These are phyloP conservation scores for Kondoa subrosea DNA, from an alignment of 768 basidiomycete genomes.

Conservation along the genomic window DNA sequence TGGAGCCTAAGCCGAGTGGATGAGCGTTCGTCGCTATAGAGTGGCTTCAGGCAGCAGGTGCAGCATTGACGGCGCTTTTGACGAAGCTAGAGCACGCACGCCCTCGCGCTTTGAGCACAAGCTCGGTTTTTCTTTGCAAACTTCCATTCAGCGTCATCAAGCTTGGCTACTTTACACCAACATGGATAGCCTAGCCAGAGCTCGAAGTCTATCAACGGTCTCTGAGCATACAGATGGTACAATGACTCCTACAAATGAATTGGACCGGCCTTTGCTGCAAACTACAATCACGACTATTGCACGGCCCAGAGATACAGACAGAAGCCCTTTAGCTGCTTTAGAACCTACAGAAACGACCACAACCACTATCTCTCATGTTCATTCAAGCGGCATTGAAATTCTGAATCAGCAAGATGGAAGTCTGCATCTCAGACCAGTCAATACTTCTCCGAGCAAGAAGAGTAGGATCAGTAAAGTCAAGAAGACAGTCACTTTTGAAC, in stretches of 20 bases:
- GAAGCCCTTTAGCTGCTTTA: background rate
- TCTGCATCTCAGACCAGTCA: constrained; percentile 10
- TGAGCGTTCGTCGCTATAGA: too few relatives aligned
- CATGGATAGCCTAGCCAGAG: too few relatives aligned
- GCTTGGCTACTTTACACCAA: too few relatives aligned
- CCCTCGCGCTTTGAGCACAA: too few relatives aligned
- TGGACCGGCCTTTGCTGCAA: background rate
- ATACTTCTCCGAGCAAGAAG: constrained; percentile 11
- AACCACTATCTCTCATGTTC: background rate
- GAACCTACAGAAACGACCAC: background rate
- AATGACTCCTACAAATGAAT: background rate
- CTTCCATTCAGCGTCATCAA: too few relatives aligned
- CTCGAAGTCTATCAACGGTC: too few relatives aligned
- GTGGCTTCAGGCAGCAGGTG: too few relatives aligned
- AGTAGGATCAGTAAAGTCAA: constrained; percentile 17
- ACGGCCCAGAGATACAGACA: background rate
- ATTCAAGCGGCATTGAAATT: background rate
- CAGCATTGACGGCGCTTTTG: too few relatives aligned
- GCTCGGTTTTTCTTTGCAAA: too few relatives aligned
- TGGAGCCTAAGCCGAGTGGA: too few relatives aligned
- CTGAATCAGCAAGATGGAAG: constrained; percentile 13
- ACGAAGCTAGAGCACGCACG: too few relatives aligned
- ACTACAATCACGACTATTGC: constrained; percentile 16
- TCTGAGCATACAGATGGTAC: too few relatives aligned
- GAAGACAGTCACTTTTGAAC: background rate